Percentiles rank a stretch among this genome's conserved stretches.
phyloP scores from a whole-genome alignment of 1,139 yeast species.

The Zygosaccharomyces pseudobailii region DNA sequence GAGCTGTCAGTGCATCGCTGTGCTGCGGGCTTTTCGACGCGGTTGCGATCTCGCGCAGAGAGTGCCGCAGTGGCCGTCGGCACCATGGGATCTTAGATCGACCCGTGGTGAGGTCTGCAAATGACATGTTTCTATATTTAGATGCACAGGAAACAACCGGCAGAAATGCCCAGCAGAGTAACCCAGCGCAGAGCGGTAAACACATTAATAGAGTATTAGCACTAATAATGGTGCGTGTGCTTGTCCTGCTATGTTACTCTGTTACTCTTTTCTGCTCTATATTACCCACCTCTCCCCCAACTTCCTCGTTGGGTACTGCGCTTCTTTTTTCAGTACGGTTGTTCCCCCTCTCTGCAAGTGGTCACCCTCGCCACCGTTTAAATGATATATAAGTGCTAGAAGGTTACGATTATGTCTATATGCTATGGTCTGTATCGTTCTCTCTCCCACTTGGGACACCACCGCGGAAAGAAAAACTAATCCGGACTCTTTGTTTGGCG shows the following conservation, averaged over 20 bases:
- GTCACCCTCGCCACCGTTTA: background rate
- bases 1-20: background rate
- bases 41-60: constrained; percentile 4
- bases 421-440: background rate
- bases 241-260: background rate
- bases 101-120: background rate
- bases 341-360: background rate
- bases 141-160: background rate
- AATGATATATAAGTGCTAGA: background rate
- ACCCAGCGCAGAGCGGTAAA: background rate
- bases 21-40: constrained; percentile 1
- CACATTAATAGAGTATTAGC: background rate
- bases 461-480: constrained; percentile 4
- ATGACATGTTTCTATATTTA: background rate
- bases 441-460: background rate
- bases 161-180: background rate
- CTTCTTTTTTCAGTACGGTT: background rate
- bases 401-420: background rate
- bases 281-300: background rate
- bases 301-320: background rate
- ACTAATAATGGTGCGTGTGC: too few relatives aligned
- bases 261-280: background rate
- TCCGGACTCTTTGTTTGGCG: background rate
- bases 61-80: background rate
- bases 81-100: constrained; percentile 1